phyloP scores from a whole-genome alignment of 2,329 filamentous ascomycete genomes.

The Cryphonectria japonica region DNA sequence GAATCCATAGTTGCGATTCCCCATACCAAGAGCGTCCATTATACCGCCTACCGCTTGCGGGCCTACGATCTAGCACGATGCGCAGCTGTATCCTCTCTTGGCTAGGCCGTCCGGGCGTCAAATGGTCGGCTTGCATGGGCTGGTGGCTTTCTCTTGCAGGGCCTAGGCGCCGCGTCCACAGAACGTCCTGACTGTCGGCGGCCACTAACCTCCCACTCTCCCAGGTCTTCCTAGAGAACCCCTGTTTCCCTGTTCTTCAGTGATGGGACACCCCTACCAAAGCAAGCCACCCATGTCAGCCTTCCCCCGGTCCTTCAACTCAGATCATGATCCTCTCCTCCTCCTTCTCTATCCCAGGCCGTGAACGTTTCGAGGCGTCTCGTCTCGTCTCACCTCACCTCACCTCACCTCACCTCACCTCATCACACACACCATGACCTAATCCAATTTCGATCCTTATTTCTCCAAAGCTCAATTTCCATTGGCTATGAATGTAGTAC shows the following conservation, averaged over 20 bases:
- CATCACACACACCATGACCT: neutral
- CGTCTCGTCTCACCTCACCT: neutral
- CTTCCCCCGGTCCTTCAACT: neutral
- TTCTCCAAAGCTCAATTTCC: neutral
- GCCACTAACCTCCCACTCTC: neutral
- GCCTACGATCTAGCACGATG: neutral
- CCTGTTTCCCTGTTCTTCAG: neutral
- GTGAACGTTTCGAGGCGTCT: neutral
- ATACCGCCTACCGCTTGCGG: neutral
- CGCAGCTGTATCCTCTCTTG: neutral
- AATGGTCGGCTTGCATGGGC: neutral
- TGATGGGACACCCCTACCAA: neutral
- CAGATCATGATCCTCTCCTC: neutral
- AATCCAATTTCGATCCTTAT: neutral
- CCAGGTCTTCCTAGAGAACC: neutral
- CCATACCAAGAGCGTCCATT: neutral
- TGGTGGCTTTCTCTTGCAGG: neutral
- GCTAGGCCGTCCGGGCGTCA: conserved; percentile 1
- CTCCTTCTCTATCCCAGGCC: neutral
- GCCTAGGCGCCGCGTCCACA: neutral
- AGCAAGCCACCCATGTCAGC: neutral
- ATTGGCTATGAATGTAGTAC: neutral
- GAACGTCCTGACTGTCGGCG: conserved; percentile 2
- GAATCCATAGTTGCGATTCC: neutral
- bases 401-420: neutral